Conservation (phyloP, 106 monocot genomes). For the Phalaenopsis equestris region DNA sequence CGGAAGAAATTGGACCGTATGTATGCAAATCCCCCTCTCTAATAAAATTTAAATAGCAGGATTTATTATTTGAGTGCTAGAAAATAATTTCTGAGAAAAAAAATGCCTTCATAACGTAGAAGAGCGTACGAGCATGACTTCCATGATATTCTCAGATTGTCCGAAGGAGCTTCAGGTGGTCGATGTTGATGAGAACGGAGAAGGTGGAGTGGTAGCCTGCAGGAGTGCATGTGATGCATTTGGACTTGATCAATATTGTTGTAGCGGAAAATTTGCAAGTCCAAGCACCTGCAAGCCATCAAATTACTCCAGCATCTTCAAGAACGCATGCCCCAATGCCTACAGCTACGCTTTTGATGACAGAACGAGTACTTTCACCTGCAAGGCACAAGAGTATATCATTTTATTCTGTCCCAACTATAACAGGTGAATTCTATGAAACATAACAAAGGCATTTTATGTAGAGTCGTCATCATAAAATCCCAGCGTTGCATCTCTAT, state of each 20-base stretch:
- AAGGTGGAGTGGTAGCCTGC: slow-evolving; percentile 32
- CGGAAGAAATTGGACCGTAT: too few relatives aligned
- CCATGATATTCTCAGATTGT: slow-evolving; percentile 27
- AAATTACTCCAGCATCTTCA: slow-evolving; percentile 77
- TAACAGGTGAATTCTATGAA: too few relatives aligned
- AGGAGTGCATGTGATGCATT: slow-evolving; percentile 91
- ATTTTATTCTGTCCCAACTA: slow-evolving; percentile 78
- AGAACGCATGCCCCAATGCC: slow-evolving; percentile 72
- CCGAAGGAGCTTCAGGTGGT: slow-evolving; percentile 76
- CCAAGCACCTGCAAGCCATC: slow-evolving; percentile 76
- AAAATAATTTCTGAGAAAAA: background rate
- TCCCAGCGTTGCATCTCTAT: too few relatives aligned
- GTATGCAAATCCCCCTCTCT: too few relatives aligned
- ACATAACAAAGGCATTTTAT: too few relatives aligned
- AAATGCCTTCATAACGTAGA: too few relatives aligned
- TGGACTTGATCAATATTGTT: slow-evolving; percentile 62
- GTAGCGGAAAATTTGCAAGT: slow-evolving; percentile 70
- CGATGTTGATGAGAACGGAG: slow-evolving; percentile 32
- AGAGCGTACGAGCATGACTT: too few relatives aligned
- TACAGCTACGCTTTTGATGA: slow-evolving; percentile 98
- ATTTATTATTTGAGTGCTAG: background rate
- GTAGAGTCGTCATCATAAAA: too few relatives aligned
- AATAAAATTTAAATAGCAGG: background rate
- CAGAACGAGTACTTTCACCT: slow-evolving; percentile 80
- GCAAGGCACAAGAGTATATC: slow-evolving; percentile 43